Evolutionary conservation across 129 eudicot species (phyloP).

Genomic region (Smallanthus sonchifolius): DNA sequence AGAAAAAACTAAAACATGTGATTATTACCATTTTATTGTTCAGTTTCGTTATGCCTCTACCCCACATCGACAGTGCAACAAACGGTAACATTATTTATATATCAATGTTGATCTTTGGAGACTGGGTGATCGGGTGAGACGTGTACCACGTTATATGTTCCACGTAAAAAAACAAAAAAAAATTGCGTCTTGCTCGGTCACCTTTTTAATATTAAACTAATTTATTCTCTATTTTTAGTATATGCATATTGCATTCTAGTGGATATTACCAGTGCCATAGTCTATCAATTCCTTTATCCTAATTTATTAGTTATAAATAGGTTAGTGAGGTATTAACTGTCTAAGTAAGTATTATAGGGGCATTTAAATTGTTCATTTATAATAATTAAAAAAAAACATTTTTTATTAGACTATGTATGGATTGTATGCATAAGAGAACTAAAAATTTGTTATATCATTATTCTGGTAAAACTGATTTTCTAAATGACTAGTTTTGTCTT

Average conservation of each 20-base stretch:
- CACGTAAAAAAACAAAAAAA: background rate
- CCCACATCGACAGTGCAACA: constrained; percentile 24
- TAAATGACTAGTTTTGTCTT: background rate
- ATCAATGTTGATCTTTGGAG: background rate
- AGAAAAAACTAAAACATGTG: background rate
- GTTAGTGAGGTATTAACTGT: background rate
- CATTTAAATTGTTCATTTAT: background rate
- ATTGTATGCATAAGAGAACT: background rate
- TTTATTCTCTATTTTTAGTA: background rate
- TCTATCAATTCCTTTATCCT: background rate
- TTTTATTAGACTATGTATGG: background rate
- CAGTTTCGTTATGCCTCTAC: background rate
- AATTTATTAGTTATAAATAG: background rate
- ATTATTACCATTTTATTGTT: background rate
- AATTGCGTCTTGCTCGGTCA: constrained; percentile 15
- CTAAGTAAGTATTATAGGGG: background rate
- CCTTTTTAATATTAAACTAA: constrained; percentile 9
- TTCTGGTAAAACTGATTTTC: background rate
- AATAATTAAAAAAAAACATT: background rate
- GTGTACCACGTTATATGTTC: no score
- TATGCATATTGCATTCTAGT: background rate
- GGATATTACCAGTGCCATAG: no score
- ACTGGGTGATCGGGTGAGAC: constrained; percentile 21
- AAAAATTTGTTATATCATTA: background rate
- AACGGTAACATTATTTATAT: background rate